Evolutionary conservation across 371 early-diverging fungal genomes (phyloP), one percentile per base, ranked within the genome.

Genomic region (Lichtheimia corymbifera): DNA sequence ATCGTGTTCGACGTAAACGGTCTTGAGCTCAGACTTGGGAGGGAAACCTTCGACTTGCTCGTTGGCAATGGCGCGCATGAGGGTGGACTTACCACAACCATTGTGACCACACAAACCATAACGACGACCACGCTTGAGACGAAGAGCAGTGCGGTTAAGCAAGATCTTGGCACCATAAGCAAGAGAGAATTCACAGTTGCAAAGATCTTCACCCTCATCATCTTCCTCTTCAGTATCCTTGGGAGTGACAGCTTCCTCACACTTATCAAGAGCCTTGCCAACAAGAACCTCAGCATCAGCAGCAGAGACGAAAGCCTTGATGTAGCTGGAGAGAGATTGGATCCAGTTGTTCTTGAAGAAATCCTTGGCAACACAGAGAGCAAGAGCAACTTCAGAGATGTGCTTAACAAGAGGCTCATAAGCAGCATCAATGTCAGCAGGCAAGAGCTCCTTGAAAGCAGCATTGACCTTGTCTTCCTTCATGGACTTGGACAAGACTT

Each of bases 71-170:
- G 94, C 85, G 55, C 91, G 86, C 89, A 95, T 88, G 41, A 95
- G 75, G 42, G 96, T 94, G 27, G 91, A 86, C 68, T 95, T 95
- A 66, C 96, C 96, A 64, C 90, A 86, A 50, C 94, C 96, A 77
- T 93, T 95, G 52, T 82, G 83, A 56, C 93, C 93, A 77, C 91
- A 91, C 30, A 93, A 79, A 63, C 91, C 93, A 77, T 93, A 93
- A 50, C 90, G 87, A 65, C 84, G 86, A 61, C 93, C 93, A 61
- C 89, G 83, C 73, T 85, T 87, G 40, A 92, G 80, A 67, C 83
- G 85, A 59, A 93, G 82, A 60, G 80, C 71, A 53, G 92, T 89
- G 67, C 88, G 84, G 77, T 90, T 91, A 50, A 93, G 75, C 60
- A 91, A 72, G 77, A 91, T 88, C 88, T 88, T 90, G 56, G 87